Evolutionary conservation across 2,329 filamentous ascomycete genomes (phyloP), one percentile per base, ranked within the genome.

Genomic region (Bimuria novae-zelandiae): DNA sequence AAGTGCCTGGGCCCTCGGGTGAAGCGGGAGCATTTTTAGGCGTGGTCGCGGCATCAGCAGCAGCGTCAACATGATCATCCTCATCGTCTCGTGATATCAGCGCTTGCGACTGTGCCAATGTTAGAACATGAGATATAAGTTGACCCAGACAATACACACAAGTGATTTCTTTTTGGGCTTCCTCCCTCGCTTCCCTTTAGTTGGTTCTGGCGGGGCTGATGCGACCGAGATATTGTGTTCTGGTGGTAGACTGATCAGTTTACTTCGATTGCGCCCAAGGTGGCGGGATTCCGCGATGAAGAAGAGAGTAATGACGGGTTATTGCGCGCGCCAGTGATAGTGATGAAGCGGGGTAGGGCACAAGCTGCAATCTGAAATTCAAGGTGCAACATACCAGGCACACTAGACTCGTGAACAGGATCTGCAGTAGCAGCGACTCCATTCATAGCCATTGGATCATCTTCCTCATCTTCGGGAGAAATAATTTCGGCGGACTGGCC

Each of bases 391-490:
- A 43, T 64, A 70, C 67, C 63, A 51, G 61, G 52, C 32, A 61
- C 61, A 52, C 65, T 61, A 51, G 67, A 60, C 35, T 64, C 55
- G 17, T 60, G 58, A 39, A 63, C 62, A 33, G 48, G 52, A 19
- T 64, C 60, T 25, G 54, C 48, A 43, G 54, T 42, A 19, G 54
- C 52, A 32, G 48, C 32, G 35, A 58, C 33, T 22, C 54, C 50
- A 45, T 67, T 61, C 14, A 66, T 37, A 11, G 56, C 53, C 56
- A 62, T 60, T 12, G 62, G 50, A 44, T 68, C 64, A 19, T 68
- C 62, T 7, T 65, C 53, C 39, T 67, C 63, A 46, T 70, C 65
- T 52, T 68, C 65, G n/a, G 61, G 63, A n/a, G 60, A 64, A 35
- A 70, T 62, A 2, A 43, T 67, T 41, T 68, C 62, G 51, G 68